A percentile compares a stretch with the other conserved stretches of the same genome.
These are phyloP conservation scores for Suillus lakei DNA, from an alignment of 768 basidiomycete genomes.

Conservation along the genomic window DNA sequence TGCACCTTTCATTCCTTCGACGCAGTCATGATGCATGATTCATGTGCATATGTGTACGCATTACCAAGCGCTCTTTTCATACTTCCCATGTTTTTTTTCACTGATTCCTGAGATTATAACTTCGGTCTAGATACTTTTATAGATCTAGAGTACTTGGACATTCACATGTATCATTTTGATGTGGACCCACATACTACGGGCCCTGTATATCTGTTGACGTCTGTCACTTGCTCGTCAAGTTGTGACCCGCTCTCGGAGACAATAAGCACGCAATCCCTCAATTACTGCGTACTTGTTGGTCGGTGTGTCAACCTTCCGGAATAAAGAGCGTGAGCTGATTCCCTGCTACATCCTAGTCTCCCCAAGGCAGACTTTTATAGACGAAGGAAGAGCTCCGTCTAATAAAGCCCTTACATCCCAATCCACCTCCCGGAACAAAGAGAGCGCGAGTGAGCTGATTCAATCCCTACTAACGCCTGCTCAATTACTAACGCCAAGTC, in stretches of 20 bases:
- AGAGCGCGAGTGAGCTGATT: neutral
- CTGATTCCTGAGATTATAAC: neutral
- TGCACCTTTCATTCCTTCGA: neutral
- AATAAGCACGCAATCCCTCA: neutral
- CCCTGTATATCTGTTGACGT: neutral
- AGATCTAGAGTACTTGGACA: neutral
- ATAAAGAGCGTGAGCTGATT: neutral
- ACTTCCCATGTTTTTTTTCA: neutral
- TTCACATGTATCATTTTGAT: slow-evolving; percentile 3
- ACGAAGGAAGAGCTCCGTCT: no score
- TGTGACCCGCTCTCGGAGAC: neutral
- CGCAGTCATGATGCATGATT: neutral
- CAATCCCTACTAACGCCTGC: neutral
- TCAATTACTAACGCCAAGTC: neutral
- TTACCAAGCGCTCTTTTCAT: neutral
- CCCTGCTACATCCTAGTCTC: no score
- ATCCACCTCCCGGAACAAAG: no score
- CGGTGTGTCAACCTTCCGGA: neutral
- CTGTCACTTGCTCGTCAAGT: neutral
- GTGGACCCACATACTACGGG: neutral
- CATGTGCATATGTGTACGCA: neutral
- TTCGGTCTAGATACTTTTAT: neutral
- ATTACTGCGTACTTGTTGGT: neutral
- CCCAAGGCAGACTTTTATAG: no score
- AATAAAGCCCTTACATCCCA: no score